Evolutionary conservation across 192 early-diverging fungal species (phyloP), one percentile per base, ranked within the genome.

Genomic region (Entrophospora sp.): DNA sequence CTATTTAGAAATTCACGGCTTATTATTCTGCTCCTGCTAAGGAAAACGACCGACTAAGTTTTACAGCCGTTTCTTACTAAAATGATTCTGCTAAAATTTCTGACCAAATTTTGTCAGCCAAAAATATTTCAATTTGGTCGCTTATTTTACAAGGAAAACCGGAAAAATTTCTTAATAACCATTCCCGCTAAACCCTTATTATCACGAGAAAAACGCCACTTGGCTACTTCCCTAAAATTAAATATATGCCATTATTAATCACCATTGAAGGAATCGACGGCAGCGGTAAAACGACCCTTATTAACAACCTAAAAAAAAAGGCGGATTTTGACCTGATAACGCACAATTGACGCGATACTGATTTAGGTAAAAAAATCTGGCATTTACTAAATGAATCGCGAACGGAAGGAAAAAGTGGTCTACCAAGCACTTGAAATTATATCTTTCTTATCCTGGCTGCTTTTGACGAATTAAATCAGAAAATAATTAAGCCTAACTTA

Each of bases 241-340:
- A n/a, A n/a, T n/a, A n/a, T n/a, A 59, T 59, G 56, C 36, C 56
- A 20, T 37, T 59, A 8, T 34, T 59, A 59, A 59, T 59, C 18
- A 59, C 56, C 16, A 7, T 59, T 5, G 56, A 59, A 59, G 56
- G 56, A 59, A 59, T 59, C 12, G 56, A 59, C 35, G 56, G 56
- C 16, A 59, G 56, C 6, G 56, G 56, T 0, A 59, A 59, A 59
- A 59, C 56, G 12, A 59, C 56, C 34, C 27, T 59, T 0, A 0
- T 59, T 59, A 59, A 59, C n/a, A 38, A 59, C 22, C 56, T 59
- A 0, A 14, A 59, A 59, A 59, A 59, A 13, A 59, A 7, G 5
- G 31, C 1, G 13, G 35, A 59, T 13, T 59, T 38, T 18, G 16
- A 59, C 20, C 35, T 59, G 5, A 38, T 35, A 38, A 59, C 56